phyloP scores from a whole-genome alignment of 257 asterid species.

The Salvia hispanica region DNA sequence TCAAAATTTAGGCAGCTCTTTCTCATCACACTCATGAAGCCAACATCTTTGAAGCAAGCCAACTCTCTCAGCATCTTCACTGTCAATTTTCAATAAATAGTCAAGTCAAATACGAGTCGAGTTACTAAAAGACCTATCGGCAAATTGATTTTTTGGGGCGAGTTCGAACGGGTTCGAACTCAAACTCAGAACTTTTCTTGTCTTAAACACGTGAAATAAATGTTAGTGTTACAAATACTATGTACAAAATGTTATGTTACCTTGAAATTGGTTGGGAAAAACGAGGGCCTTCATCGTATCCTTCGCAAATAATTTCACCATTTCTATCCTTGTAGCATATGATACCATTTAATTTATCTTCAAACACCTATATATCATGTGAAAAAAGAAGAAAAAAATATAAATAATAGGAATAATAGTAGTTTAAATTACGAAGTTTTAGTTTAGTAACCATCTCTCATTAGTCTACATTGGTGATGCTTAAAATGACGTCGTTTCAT shows the following conservation, averaged over 20 bases:
- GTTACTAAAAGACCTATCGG: not conserved
- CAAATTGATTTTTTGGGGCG: not conserved
- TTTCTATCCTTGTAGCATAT: constrained; percentile 61
- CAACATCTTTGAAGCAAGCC: constrained; percentile 57
- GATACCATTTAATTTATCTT: constrained; percentile 56
- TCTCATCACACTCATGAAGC: constrained; percentile 46
- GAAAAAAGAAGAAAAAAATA: not conserved
- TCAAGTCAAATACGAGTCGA: not conserved
- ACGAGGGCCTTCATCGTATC: constrained; percentile 72
- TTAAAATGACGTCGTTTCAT: too few relatives aligned
- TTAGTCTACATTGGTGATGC: too few relatives aligned
- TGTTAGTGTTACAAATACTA: not conserved
- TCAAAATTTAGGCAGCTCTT: constrained; percentile 22
- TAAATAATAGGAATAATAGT: too few relatives aligned
- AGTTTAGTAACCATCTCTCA: too few relatives aligned
- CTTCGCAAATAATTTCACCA: constrained; percentile 71
- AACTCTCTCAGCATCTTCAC: constrained; percentile 49
- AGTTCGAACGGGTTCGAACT: too few relatives aligned
- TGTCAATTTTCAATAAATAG: constrained; percentile 2
- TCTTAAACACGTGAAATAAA: too few relatives aligned
- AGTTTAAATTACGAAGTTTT: too few relatives aligned
- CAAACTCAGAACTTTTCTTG: not conserved
- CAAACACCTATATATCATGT: constrained; percentile 48
- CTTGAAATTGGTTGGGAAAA: constrained; percentile 45
- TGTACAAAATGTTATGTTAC: constrained; percentile 26